Evolutionary conservation across 2,329 filamentous ascomycete species (phyloP).

Genomic region (Grosmannia huntii): DNA sequence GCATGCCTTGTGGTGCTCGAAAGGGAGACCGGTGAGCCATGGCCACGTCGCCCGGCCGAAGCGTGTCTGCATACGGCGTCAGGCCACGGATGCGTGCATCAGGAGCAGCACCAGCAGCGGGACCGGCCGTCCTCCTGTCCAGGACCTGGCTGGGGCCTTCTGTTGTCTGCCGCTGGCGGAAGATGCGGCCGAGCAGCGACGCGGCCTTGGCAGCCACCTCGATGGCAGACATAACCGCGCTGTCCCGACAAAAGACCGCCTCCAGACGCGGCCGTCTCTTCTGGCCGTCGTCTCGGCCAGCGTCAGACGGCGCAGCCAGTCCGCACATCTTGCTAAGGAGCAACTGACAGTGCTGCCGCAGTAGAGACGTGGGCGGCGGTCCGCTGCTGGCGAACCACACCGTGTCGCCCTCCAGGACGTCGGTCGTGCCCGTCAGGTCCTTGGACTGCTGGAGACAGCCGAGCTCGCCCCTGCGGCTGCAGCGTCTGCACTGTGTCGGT

Average conservation of each 20-base stretch:
- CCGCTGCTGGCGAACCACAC: conserved; percentile 11
- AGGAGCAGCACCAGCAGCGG: no score
- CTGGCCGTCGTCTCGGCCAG: neutral
- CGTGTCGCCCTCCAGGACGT: neutral
- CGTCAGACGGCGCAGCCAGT: neutral
- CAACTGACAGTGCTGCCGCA: conserved; percentile 7
- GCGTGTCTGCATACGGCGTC: neutral
- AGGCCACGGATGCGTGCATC: neutral
- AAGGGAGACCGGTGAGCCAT: neutral
- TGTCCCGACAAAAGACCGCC: conserved; percentile 10
- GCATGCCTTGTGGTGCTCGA: neutral
- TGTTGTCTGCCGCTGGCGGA: neutral
- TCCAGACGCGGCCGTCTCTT: conserved; percentile 1
- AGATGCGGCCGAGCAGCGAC: conserved; percentile 1
- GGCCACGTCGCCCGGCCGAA: neutral
- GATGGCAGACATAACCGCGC: neutral
- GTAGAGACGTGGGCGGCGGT: conserved; percentile 8
- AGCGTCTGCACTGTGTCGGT: conserved; percentile 8
- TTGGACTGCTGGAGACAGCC: conserved; percentile 11
- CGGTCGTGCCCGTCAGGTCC: conserved; percentile 3
- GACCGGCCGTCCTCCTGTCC: neutral
- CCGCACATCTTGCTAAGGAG: conserved; percentile 5
- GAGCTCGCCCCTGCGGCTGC: conserved; percentile 2
- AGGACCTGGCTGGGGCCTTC: neutral
- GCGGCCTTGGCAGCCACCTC: conserved; percentile 3